A percentile compares a stretch with the other conserved stretches of the same genome.
Evolutionary conservation across 306 rosid genomes (phyloP).

Genomic region (Acmispon strigosus): DNA sequence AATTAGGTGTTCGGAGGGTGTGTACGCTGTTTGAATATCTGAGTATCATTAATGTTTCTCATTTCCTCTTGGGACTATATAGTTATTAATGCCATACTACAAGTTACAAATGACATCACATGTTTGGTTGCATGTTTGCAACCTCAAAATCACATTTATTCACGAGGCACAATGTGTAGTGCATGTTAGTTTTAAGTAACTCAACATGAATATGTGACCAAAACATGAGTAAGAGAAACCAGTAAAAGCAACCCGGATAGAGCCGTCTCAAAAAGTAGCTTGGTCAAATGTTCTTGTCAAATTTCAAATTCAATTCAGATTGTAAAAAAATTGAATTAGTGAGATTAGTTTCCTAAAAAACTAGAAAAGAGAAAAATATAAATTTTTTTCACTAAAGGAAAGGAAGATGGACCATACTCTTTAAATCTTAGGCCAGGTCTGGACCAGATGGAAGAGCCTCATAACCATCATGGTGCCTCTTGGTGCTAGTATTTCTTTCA

Average conservation of each 20-base stretch:
- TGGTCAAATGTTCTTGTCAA: neutral
- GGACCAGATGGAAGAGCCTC: slow-evolving; percentile 64
- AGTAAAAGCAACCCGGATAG: neutral
- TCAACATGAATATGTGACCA: no score
- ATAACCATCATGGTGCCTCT: slow-evolving; percentile 70
- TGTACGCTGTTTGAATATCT: no score
- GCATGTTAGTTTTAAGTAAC: no score
- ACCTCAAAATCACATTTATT: no score
- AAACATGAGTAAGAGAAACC: neutral
- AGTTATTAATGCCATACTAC: no score
- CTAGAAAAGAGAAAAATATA: neutral
- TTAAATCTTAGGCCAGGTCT: slow-evolving; percentile 33
- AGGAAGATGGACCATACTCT: neutral
- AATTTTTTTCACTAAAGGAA: neutral
- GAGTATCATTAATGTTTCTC: no score
- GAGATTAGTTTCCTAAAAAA: neutral
- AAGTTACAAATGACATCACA: no score
- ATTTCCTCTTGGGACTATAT: no score
- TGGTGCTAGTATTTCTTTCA: slow-evolving; percentile 25
- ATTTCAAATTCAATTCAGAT: neutral
- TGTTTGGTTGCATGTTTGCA: no score
- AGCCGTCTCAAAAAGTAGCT: neutral
- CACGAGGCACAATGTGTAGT: no score
- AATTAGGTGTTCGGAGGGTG: no score
- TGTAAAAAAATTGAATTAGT: neutral